Evolutionary conservation across 371 early-diverging fungal genomes (phyloP).

Genomic region (Dichotomocladium elegans): DNA sequence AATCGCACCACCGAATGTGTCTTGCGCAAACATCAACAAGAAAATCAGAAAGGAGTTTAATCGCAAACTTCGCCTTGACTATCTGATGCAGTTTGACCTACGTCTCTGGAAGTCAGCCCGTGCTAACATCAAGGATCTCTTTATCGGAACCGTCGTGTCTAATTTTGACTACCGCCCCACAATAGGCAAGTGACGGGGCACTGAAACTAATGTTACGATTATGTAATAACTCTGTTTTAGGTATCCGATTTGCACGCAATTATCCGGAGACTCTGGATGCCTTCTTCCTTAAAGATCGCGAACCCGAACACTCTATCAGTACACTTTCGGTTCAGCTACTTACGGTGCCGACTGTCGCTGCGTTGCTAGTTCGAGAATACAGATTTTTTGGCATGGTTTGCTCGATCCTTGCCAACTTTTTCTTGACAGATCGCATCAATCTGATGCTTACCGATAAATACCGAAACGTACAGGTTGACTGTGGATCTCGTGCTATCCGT

Average conservation of each 20-base stretch:
- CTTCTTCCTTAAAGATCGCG: conserved; percentile 83
- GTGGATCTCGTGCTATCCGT: conserved; percentile 68
- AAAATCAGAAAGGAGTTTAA: conserved; percentile 32
- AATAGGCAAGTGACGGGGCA: conserved; percentile 48
- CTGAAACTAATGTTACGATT: neutral
- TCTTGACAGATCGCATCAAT: conserved; percentile 55
- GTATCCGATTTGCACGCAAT: conserved; percentile 72
- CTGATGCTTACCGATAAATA: conserved; percentile 30
- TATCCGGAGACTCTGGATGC: conserved; percentile 74
- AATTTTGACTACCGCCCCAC: conserved; percentile 75
- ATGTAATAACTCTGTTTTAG: conserved; percentile 4
- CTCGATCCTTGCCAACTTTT: conserved; percentile 64
- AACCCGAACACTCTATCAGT: conserved; percentile 83
- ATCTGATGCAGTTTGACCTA: conserved; percentile 77
- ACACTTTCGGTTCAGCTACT: conserved; percentile 90
- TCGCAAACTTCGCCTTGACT: conserved; percentile 69
- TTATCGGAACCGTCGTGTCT: conserved; percentile 80
- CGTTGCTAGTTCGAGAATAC: conserved; percentile 74
- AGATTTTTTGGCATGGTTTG: conserved; percentile 69
- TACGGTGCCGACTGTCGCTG: conserved; percentile 89
- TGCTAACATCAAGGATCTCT: conserved; percentile 73
- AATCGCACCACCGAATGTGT: neutral
- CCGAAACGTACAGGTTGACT: conserved; percentile 59
- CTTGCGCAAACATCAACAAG: conserved; percentile 7
- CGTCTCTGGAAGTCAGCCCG: conserved; percentile 89